Evolutionary conservation across 352 stramenopile genomes (phyloP), one percentile per base, ranked within the genome.

Genomic region (Phytophthora parvispora): DNA sequence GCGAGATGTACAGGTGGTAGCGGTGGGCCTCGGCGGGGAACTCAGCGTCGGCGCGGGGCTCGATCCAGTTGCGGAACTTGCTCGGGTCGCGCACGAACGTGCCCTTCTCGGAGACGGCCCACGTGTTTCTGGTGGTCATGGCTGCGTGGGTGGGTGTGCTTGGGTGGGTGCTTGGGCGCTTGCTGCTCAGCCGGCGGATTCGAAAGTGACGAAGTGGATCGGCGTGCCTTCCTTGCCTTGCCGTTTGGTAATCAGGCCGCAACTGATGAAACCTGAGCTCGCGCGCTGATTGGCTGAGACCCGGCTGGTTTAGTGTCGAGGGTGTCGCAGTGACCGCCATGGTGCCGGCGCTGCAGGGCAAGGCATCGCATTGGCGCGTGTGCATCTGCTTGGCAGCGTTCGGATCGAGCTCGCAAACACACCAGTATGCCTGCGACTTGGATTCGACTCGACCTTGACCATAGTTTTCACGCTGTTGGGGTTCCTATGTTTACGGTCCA

Each of bases 1-100:
- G 85, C 56, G 95, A 98, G 32, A 99, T 92, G 84, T 99, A 99
- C 27, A 99, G 79, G 79, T 99, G 97, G 82, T 99, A 95, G 32
- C 87, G 85, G 45, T 67, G 51, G 40, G 70, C 76, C 65, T 91
- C 75, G 18, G 87, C 81, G 1, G 87, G 81, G 70, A 92, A 94
- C 64, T 86, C 73, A 45, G 84, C 84, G 73, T 88, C 81, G 20
- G 80, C 53, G 48, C 68, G 59, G 24, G 81, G 51, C 61, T 92
- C 75, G 71, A 94, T 91, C 83, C 85, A 93, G 75, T 92, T 89
- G 79, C 83, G 87, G 76, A 94, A 94, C 67, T 87, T 87, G 67
- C 81, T 92, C 4, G 81, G 31, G 64, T 93, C 85, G 45, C 87
- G 87, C 75, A 91, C 68, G 62, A 95, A 95, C 34, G 75, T 69